Percentiles rank a stretch among this genome's conserved stretches.
These are phyloP conservation scores for Wilcoxina mikolae DNA, from an alignment of 495 filamentous ascomycete genomes.

Conservation along the genomic window DNA sequence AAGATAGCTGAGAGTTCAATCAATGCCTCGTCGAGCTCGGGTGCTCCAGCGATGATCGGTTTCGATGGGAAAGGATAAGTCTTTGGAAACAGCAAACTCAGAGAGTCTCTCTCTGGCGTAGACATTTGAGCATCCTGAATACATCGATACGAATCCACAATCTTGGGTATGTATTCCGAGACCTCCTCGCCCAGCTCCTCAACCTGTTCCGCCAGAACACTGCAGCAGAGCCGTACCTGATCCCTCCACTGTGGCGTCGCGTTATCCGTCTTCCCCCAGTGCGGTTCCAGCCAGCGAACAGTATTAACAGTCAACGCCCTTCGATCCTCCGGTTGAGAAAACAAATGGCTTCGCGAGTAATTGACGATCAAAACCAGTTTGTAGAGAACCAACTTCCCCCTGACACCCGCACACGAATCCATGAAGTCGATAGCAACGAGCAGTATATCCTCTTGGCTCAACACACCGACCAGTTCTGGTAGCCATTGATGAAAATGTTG, in stretches of 20 bases:
- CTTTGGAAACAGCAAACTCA: slow-evolving; percentile 79
- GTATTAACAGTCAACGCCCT: slow-evolving; percentile 64
- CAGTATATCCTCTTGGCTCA: slow-evolving; percentile 71
- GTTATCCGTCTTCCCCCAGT: slow-evolving; percentile 66
- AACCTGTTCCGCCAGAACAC: slow-evolving; percentile 72
- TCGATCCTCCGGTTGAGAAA: slow-evolving; percentile 59
- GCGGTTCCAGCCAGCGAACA: slow-evolving; percentile 76
- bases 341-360: slow-evolving; percentile 64
- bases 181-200: slow-evolving; percentile 63
- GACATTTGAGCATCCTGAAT: slow-evolving; percentile 38
- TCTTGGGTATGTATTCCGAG: slow-evolving; percentile 76
- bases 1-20: slow-evolving; percentile 81
- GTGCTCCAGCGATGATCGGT: slow-evolving; percentile 42
- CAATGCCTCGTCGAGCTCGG: slow-evolving; percentile 69
- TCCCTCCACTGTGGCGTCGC: slow-evolving; percentile 80
- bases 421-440: slow-evolving; percentile 86
- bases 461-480: slow-evolving; percentile 62
- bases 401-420: slow-evolving; percentile 73
- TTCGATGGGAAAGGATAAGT: slow-evolving; percentile 78
- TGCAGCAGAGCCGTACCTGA: slow-evolving; percentile 82
- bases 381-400: slow-evolving; percentile 86
- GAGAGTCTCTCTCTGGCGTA: slow-evolving; percentile 42
- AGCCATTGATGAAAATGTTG: slow-evolving; percentile 97
- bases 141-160: slow-evolving; percentile 73
- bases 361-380: slow-evolving; percentile 87